These are phyloP conservation scores for Phytophthora brassicae DNA, from an alignment of 352 stramenopile species.

Conservation along the genomic window DNA sequence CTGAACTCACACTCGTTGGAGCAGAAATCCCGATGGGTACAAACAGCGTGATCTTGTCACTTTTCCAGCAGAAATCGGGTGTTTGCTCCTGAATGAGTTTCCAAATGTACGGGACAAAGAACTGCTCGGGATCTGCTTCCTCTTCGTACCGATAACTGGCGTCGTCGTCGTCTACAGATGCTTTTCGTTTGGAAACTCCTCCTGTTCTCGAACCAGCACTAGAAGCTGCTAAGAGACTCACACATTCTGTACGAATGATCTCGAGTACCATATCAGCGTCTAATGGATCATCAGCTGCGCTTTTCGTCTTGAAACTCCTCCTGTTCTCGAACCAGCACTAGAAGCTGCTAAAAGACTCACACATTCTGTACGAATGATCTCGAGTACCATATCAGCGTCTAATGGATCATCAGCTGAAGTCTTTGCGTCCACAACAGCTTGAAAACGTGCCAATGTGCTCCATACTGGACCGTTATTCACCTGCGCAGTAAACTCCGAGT, in stretches of 20 bases:
- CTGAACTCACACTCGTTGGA: conserved; percentile 18
- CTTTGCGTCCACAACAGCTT: conserved; percentile 62
- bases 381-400: conserved; percentile 64
- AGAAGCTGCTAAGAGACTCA: conserved; percentile 58
- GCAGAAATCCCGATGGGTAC: conserved; percentile 24
- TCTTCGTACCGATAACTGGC: conserved; percentile 83
- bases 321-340: conserved; percentile 22
- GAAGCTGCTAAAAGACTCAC: conserved; percentile 61
- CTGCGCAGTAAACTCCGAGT: conserved; percentile 60
- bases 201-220: conserved; percentile 24
- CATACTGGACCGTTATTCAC: conserved; percentile 67
- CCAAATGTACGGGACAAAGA: conserved; percentile 84
- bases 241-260: conserved; percentile 71
- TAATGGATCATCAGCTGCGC: conserved; percentile 44
- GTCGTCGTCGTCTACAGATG: conserved; percentile 46
- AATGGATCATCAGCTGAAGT: conserved; percentile 50
- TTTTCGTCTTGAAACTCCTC: no score
- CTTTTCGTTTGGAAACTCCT: conserved; percentile 12
- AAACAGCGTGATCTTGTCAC: conserved; percentile 83
- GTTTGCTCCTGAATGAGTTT: conserved; percentile 73
- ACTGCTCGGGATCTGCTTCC: conserved; percentile 66
- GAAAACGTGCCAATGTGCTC: conserved; percentile 67
- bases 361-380: conserved; percentile 71
- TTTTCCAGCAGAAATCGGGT: conserved; percentile 78
- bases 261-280: conserved; percentile 66